Percentiles rank a stretch among this genome's conserved stretches.
Evolutionary conservation across 2,329 filamentous ascomycete genomes (phyloP).

Genomic region (Penicillium sp.): DNA sequence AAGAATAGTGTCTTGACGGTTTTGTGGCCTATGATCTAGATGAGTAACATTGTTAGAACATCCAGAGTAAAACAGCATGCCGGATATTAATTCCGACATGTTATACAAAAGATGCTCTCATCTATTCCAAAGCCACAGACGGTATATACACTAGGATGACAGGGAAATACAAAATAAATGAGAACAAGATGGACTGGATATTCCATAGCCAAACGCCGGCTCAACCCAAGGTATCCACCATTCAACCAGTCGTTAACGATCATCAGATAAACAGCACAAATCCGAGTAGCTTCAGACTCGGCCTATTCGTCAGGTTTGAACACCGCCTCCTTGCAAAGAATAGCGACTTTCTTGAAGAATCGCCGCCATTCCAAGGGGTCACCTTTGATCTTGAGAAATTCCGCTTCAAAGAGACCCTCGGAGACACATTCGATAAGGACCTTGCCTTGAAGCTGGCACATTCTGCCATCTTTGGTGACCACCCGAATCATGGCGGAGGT

Average conservation of each 20-base stretch:
- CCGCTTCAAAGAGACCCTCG: constrained; percentile 71
- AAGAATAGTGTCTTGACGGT: too few species aligned
- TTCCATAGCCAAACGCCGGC: not conserved
- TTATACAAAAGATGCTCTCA: too few species aligned
- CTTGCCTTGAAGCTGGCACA: constrained; percentile 45
- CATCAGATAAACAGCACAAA: too few species aligned
- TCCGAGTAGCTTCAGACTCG: not conserved
- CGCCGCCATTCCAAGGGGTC: constrained; percentile 95
- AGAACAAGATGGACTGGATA: not conserved
- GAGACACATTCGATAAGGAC: constrained; percentile 46
- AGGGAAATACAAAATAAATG: too few species aligned
- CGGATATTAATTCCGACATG: too few species aligned
- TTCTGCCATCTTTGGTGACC: constrained; percentile 61
- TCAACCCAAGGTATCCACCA: not conserved
- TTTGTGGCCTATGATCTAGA: too few species aligned
- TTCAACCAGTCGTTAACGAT: not conserved
- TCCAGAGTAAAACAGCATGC: too few species aligned
- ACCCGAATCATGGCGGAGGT: constrained; percentile 66
- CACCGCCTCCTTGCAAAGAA: constrained; percentile 82
- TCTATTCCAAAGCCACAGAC: too few species aligned
- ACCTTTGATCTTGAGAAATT: constrained; percentile 91
- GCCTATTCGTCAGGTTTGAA: constrained; percentile 54
- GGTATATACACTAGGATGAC: constrained; percentile 1
- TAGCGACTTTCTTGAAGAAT: constrained; percentile 93
- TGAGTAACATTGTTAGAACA: too few species aligned